Base-by-base conservation (phyloP, 139 green algal species). In the Eudorina sp. region DNA sequence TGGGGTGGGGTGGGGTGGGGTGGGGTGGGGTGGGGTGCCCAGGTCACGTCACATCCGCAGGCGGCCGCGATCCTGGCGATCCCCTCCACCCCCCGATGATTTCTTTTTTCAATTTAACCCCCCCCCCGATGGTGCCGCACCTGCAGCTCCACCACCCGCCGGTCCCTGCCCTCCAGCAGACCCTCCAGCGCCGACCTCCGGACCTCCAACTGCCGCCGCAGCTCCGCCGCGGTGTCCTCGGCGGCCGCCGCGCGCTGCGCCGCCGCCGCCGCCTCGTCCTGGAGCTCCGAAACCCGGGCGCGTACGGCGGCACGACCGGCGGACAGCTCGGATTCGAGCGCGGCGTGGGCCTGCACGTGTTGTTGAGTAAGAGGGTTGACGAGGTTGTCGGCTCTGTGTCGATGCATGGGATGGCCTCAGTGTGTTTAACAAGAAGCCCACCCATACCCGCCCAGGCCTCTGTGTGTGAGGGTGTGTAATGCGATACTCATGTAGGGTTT, bases 141-240 rank as follows among this genome's bases (percentile, higher is more conserved):
- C 80, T 78, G 80, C 60, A 86, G 31, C 80, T 86, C 80, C n/a
- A 62, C 41, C 29, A 51, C 41, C 45, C 62, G 18, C 7, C 43
- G 41, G 31, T 86, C 80, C 62, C 80, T 41, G 1, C 62, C 80
- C 43, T 60, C 62, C n/a, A 86, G 43, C 80, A 86, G 16, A 23
- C n/a, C 80, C 62, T 86, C 80, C 62, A 55, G 7, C n/a, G 60
- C 62, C 60, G 80, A 53, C n/a, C 80, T 43, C 80, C 62, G 80
- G 0, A 60, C 80, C 60, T 86, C 80, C 62, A 77, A 46, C 62
- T 77, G 80, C 80, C 80, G 80, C 43, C 80, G 60, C 60, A 66
- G 43, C 80, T 86, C 80, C 62, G 60, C 80, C 41, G 80, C 80
- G 43, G 60, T 43, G 7, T 86, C 80, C 80, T 86, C 80, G 0